These are phyloP conservation scores for Lasiodiplodia gonubiensis DNA, from an alignment of 2,329 filamentous ascomycete species.

Conservation along the genomic window DNA sequence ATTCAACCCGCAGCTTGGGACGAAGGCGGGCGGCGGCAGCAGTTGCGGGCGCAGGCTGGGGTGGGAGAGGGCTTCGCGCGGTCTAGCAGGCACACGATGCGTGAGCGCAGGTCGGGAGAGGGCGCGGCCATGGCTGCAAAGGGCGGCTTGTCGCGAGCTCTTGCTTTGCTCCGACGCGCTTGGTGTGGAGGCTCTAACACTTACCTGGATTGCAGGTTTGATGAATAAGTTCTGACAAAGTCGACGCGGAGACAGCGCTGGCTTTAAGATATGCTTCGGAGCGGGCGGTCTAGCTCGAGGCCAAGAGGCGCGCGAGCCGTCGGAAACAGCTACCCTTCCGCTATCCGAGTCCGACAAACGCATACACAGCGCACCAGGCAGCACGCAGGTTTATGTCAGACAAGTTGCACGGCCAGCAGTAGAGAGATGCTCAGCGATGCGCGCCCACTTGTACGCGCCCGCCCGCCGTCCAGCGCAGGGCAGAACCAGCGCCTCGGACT, in stretches of 20 bases:
- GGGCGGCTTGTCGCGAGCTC: background rate
- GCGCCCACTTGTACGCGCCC: background rate
- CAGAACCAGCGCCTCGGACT: constrained; percentile 13
- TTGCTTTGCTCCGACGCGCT: background rate
- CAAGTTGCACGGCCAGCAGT: constrained; percentile 11
- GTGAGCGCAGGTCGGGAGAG: constrained; percentile 1
- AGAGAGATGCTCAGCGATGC: background rate
- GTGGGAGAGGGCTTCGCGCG: constrained; percentile 1
- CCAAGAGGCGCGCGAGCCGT: constrained; percentile 10
- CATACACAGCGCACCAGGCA: background rate
- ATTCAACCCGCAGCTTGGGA: constrained; percentile 25
- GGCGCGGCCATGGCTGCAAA: constrained; percentile 10
- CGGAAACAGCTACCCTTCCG: constrained; percentile 8
- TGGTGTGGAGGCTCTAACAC: constrained; percentile 21
- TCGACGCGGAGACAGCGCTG: constrained; percentile 12
- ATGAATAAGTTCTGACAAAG: constrained; percentile 21
- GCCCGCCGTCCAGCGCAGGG: background rate
- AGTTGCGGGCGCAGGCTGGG: background rate
- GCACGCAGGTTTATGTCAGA: background rate
- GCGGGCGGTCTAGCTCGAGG: constrained; percentile 5
- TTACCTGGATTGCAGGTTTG: constrained; percentile 23
- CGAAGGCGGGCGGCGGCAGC: background rate
- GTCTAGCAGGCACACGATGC: background rate
- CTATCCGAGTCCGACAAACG: constrained; percentile 12
- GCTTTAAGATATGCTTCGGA: constrained; percentile 21